Conservation (phyloP, 345 rosid species). For the Lagerstroemia speciosa region DNA sequence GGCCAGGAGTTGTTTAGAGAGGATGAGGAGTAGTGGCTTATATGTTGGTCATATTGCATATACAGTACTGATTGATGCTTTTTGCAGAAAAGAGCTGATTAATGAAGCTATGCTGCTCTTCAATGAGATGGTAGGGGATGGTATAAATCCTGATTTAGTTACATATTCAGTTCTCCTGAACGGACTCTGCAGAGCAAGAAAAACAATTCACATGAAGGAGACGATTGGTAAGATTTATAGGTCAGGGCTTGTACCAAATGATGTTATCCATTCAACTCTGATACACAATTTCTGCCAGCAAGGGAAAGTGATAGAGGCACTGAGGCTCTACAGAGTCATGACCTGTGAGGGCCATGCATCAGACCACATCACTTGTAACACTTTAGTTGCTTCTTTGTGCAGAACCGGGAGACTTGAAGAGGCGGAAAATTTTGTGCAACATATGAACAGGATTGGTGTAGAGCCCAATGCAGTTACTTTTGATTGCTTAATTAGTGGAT, state of each 20-base stretch:
- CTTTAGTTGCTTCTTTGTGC: slow-evolving; percentile 56
- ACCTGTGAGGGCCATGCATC: slow-evolving; percentile 31
- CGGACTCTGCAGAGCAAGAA: slow-evolving; percentile 59
- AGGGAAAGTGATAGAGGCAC: slow-evolving; percentile 48
- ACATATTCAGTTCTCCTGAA: slow-evolving; percentile 72
- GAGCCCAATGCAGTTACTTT: slow-evolving; percentile 45
- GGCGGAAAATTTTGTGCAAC: slow-evolving; percentile 56
- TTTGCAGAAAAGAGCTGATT: slow-evolving; percentile 52
- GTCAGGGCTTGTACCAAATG: slow-evolving; percentile 55
- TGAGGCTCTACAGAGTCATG: slow-evolving; percentile 54
- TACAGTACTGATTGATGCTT: slow-evolving; percentile 68
- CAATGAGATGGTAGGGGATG: slow-evolving; percentile 47
- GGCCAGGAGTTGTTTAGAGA: slow-evolving; percentile 50
- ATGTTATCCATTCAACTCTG: slow-evolving; percentile 45
- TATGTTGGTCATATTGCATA: slow-evolving; percentile 44
- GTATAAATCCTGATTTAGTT: slow-evolving; percentile 53
- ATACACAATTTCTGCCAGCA: slow-evolving; percentile 48
- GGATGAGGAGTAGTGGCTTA: slow-evolving; percentile 50
- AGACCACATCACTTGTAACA: slow-evolving; percentile 43
- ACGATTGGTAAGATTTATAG: slow-evolving; percentile 54
- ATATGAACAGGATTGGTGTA: slow-evolving; percentile 40
- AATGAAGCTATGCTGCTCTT: slow-evolving; percentile 54
- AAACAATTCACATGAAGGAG: slow-evolving; percentile 38
- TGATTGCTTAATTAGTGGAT: slow-evolving; percentile 61
- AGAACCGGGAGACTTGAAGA: slow-evolving; percentile 49